Evolutionary conservation across 495 filamentous ascomycete genomes (phyloP).

Genomic region (Xylaria scruposa): DNA sequence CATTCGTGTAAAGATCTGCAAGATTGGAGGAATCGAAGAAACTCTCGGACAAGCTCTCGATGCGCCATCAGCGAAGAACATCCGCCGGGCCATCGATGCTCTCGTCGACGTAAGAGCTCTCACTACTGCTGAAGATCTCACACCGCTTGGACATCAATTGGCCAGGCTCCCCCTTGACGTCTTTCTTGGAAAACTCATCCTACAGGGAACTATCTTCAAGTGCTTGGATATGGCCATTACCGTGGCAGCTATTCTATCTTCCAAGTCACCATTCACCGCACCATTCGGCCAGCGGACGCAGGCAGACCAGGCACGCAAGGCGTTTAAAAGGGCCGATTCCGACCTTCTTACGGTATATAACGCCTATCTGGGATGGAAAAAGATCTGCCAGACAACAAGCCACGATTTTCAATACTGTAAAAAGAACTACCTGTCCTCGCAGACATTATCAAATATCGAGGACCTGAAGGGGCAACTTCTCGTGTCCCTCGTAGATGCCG

Average conservation of each 20-base stretch:
- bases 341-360: constrained; percentile 93
- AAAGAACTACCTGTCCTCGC: constrained; percentile 85
- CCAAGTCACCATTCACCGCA: constrained; percentile 90
- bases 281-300: constrained; percentile 82
- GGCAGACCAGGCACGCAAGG: constrained; percentile 75
- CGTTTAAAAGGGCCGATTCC: constrained; percentile 85
- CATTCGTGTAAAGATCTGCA: constrained; percentile 96
- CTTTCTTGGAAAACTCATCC: constrained; percentile 89
- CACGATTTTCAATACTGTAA: constrained; percentile 87
- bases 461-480: constrained; percentile 92
- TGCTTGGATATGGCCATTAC: constrained; percentile 90
- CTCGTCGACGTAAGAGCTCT: constrained; percentile 92
- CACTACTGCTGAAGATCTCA: constrained; percentile 79
- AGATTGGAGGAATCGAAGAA: constrained; percentile 87
- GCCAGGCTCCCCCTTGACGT: constrained; percentile 91
- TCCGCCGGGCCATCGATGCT: constrained; percentile 87
- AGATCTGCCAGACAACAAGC: constrained; percentile 66
- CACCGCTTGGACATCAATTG: constrained; percentile 82
- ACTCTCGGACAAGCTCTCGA: constrained; percentile 90
- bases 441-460: constrained; percentile 87
- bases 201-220: constrained; percentile 82
- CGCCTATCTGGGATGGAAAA: constrained; percentile 87
- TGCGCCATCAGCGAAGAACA: constrained; percentile 87
- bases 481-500: constrained; percentile 79
- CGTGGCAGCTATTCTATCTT: constrained; percentile 89